phyloP scores from a whole-genome alignment of 2,329 filamentous ascomycete genomes.

The Xylaria sp. region DNA sequence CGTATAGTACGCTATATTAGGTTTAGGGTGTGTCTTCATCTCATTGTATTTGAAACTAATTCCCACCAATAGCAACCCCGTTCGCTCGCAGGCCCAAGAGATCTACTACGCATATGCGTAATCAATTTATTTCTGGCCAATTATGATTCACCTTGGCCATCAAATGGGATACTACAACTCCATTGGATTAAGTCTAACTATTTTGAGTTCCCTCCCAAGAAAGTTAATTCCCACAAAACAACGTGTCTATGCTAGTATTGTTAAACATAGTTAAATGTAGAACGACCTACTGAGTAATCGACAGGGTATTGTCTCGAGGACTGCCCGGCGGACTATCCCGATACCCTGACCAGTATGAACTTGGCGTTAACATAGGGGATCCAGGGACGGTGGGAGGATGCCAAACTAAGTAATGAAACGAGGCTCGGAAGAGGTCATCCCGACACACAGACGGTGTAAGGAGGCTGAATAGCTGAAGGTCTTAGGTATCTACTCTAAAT shows the following conservation, averaged over 20 bases:
- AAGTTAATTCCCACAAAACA: background rate
- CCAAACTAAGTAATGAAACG: constrained; percentile 1
- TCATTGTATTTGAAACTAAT: constrained; percentile 5
- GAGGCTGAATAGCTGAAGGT: background rate
- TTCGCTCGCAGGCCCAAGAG: background rate
- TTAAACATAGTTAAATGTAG: background rate
- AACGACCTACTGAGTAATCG: background rate
- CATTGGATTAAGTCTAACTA: too few relatives aligned
- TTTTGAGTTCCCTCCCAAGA: background rate
- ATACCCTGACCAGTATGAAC: background rate
- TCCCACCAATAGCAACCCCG: background rate
- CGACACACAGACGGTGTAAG: background rate
- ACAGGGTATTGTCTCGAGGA: background rate
- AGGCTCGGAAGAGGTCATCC: constrained; percentile 3
- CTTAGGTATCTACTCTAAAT: background rate
- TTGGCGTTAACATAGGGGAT: background rate
- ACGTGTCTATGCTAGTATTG: background rate
- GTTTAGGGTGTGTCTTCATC: too few relatives aligned
- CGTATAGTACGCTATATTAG: too few relatives aligned
- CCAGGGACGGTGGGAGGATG: background rate
- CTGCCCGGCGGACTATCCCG: constrained; percentile 1
- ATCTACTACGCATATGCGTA: background rate
- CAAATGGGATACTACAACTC: too few relatives aligned
- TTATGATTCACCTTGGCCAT: too few relatives aligned
- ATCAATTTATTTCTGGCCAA: too few relatives aligned